These are phyloP conservation scores for Fusarium illudens DNA, from an alignment of 2,329 filamentous ascomycete genomes.

Conservation along the genomic window DNA sequence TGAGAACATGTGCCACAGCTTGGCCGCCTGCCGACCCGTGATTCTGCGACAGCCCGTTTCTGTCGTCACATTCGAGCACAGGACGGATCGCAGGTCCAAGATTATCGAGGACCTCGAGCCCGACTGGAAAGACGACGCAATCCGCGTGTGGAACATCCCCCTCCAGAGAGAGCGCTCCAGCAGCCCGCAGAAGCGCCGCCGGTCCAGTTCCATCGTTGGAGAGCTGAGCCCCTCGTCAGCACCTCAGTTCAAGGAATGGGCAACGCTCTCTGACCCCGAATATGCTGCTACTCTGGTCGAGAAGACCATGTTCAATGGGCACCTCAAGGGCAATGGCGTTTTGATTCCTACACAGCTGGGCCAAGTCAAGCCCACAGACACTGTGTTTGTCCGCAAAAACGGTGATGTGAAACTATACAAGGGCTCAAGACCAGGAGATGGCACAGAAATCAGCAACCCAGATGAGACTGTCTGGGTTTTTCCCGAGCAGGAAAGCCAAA, in stretches of 20 bases:
- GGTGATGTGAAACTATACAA: slow-evolving; percentile 74
- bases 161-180: slow-evolving; percentile 45
- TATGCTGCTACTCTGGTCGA: slow-evolving; percentile 46
- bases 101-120: slow-evolving; percentile 55
- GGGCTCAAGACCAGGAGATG: slow-evolving; percentile 60
- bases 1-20: slow-evolving; percentile 78
- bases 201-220: slow-evolving; percentile 31
- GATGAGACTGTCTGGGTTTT: slow-evolving; percentile 44
- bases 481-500: slow-evolving; percentile 22
- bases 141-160: slow-evolving; percentile 86
- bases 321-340: slow-evolving; percentile 34
- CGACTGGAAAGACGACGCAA: slow-evolving; percentile 77
- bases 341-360: slow-evolving; percentile 40
- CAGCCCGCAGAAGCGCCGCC: slow-evolving; percentile 49
- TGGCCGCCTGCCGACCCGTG: slow-evolving; percentile 86
- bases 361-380: slow-evolving; percentile 43
- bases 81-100: slow-evolving; percentile 50
- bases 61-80: slow-evolving; percentile 74
- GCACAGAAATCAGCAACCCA: slow-evolving; percentile 21
- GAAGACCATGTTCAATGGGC: slow-evolving; percentile 49
- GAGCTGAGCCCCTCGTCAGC: not conserved
- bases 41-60: slow-evolving; percentile 86
- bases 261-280: slow-evolving; percentile 42
- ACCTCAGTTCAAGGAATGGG: slow-evolving; percentile 25
- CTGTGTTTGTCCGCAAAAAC: slow-evolving; percentile 67